A percentile compares a stretch with the other conserved stretches of the same genome.
Conservation (phyloP, 2,329 filamentous ascomycete genomes). For the Arthrinium puccinioides region DNA sequence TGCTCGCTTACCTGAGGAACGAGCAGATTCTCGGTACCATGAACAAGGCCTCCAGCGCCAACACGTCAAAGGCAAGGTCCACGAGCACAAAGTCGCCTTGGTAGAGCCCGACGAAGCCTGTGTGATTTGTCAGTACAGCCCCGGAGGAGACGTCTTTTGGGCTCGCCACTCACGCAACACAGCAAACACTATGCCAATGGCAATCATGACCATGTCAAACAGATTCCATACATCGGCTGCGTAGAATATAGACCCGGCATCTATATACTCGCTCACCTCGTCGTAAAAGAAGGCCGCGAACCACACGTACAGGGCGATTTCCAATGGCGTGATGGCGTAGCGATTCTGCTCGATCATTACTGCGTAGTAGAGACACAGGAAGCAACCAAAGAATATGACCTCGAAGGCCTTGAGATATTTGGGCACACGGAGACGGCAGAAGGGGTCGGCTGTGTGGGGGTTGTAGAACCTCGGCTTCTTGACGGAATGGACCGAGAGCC, state of each 20-base stretch:
- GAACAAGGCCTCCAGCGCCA: conserved; percentile 82
- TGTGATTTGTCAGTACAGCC: background rate
- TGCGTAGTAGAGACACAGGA: conserved; percentile 76
- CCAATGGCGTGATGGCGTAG: conserved; percentile 56
- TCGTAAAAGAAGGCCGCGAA: conserved; percentile 84
- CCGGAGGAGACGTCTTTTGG: background rate
- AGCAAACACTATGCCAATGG: conserved; percentile 64
- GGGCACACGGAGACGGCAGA: conserved; percentile 63
- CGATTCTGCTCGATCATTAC: conserved; percentile 71
- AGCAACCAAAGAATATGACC: conserved; percentile 61
- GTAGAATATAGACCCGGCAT: conserved; percentile 83
- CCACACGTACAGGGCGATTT: conserved; percentile 76
- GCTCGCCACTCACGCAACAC: conserved; percentile 55
- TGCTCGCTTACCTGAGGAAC: conserved; percentile 62
- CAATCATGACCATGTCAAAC: conserved; percentile 67
- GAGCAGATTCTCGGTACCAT: conserved; percentile 86
- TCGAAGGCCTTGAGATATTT: conserved; percentile 68
- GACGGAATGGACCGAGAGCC: conserved; percentile 51
- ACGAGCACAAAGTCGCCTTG: conserved; percentile 55
- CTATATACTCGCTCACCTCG: conserved; percentile 74
- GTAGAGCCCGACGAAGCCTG: conserved; percentile 61
- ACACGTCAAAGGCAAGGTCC: conserved; percentile 79
- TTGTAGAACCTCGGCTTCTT: conserved; percentile 65
- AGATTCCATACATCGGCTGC: conserved; percentile 76
- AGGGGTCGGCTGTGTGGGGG: conserved; percentile 50